Evolutionary conservation across 805 yeast species (phyloP).

Genomic region (Metschnikowia reukaufii): DNA sequence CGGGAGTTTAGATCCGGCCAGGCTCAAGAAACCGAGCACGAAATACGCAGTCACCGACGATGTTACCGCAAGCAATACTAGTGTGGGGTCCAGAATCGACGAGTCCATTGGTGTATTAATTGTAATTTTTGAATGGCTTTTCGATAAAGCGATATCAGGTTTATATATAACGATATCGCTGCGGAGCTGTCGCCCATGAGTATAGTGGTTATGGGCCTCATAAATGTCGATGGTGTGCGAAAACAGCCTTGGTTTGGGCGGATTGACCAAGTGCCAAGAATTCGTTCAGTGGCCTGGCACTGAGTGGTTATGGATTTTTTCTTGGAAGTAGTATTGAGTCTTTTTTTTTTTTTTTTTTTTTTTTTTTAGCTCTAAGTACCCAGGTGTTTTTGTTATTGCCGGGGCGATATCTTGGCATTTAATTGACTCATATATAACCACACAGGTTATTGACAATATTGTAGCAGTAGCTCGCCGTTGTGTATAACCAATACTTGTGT

Average conservation of each 20-base stretch:
- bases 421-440: no score
- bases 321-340: neutral
- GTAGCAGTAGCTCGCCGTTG: no score
- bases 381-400: no score
- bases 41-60: constrained; percentile 20
- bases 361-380: no score
- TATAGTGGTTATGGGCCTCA: neutral
- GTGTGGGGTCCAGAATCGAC: constrained; percentile 7
- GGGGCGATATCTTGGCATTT: no score
- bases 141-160: neutral
- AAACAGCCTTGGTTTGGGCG: neutral
- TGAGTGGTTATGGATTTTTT: neutral
- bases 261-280: neutral
- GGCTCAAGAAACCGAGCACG: constrained; percentile 19
- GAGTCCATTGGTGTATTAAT: neutral
- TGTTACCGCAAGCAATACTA: constrained; percentile 7
- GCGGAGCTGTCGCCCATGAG: neutral
- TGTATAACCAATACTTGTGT: no score
- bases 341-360: no score
- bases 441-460: no score
- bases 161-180: neutral
- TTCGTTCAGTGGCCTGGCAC: neutral
- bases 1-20: constrained; percentile 27
- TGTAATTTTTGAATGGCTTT: neutral
- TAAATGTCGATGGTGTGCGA: neutral